Base-by-base conservation (phyloP, 192 early-diverging fungal genomes). In the Paraglomus brasilianum region DNA sequence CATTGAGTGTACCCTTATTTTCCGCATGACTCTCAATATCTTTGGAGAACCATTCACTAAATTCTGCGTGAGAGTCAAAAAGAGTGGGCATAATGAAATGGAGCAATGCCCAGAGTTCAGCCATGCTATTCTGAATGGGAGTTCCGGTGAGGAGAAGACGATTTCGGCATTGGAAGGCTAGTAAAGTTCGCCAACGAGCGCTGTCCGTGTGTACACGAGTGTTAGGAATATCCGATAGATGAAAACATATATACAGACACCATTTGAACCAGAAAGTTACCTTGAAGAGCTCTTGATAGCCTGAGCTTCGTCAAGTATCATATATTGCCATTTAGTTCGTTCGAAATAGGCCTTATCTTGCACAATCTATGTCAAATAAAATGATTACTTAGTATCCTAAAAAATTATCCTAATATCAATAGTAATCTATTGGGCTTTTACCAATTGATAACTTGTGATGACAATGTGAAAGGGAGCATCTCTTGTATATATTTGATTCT, bases 61-160 rank as follows among this genome's bases (percentile, higher is more conserved):
- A 96, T 76, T 94, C 93, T 69, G 92, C 90, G 59, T 95, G 94
- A 13, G 91, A 93, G 74, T 94, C 94, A 68, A 96, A 96, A 21
- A 94, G 82, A 21, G 88, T 93, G 4, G 94, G 94, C 94, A 96
- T 96, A 71, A 96, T 93, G 75, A 96, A 96, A 74, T 96, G 92
- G 49, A 96, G 80, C 48, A 96, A 76, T 2, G 92, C 89, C 94
- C 94, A 96, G 55, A 96, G 80, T 77, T 96, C 94, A 81, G 91
- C 89, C 92, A 96, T 93, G 52, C 87, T 88, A 76, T 96, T 96
- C 72, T 96, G 94, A 60, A 96, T 93, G 3, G 94, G 94, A 6
- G 94, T 96, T 58, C 94, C 94, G 10, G 94, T 96, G 46, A 96
- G 77, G 46, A 95, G 70, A 13, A 94, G 78, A 45, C 94, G 84